These are phyloP conservation scores for Fusarium setosum DNA, from an alignment of 2,329 filamentous ascomycete species.

Conservation along the genomic window DNA sequence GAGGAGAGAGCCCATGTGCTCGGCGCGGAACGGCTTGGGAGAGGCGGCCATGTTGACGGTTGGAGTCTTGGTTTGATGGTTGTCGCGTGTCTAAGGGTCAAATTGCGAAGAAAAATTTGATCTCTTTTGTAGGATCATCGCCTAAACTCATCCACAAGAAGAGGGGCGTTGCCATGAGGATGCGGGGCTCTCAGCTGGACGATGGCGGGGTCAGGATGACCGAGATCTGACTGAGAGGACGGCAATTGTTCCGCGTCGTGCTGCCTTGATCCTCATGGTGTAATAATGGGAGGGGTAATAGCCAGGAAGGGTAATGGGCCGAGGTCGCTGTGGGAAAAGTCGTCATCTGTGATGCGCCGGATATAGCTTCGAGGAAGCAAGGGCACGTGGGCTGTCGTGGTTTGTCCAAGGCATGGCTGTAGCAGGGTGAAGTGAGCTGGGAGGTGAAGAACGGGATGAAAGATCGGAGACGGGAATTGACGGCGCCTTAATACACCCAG, in stretches of 20 bases:
- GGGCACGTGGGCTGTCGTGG: background rate
- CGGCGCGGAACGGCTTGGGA: constrained; percentile 74
- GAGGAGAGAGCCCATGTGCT: constrained; percentile 80
- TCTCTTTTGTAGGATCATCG: background rate
- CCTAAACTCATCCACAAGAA: background rate
- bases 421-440: background rate
- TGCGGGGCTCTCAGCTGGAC: constrained; percentile 21
- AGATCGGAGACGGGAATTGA: no score
- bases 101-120: background rate
- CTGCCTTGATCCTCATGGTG: constrained; percentile 3
- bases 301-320: background rate
- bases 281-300: constrained; percentile 19
- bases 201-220: constrained; percentile 22
- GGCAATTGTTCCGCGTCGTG: constrained; percentile 8
- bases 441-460: no score
- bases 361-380: background rate
- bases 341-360: background rate
- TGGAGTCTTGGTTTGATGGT: background rate
- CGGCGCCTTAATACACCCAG: background rate
- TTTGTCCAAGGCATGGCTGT: background rate
- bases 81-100: background rate
- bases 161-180: constrained; percentile 21
- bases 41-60: constrained; percentile 25
- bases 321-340: background rate
- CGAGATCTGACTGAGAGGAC: constrained; percentile 16